Percentiles rank a stretch among this genome's conserved stretches.
Conservation (phyloP, 2,329 filamentous ascomycete genomes). For the Aspergillus fumigatiaffinis region DNA sequence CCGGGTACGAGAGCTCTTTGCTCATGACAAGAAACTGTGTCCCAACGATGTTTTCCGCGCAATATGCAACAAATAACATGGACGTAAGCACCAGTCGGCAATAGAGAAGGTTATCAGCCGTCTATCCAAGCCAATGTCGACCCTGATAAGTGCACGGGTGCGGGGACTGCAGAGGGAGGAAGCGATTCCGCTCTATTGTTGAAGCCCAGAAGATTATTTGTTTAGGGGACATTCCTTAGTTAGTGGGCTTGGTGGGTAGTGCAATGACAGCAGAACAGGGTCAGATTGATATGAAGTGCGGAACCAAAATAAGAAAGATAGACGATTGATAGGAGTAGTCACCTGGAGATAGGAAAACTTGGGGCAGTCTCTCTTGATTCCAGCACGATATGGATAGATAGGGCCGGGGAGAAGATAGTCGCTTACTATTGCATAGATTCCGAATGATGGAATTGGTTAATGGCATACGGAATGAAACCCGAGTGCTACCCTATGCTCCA, state of each 20-base stretch:
- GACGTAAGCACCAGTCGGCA: too few species aligned
- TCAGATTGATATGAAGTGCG: too few species aligned
- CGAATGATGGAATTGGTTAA: constrained; percentile 1
- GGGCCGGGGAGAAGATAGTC: neutral
- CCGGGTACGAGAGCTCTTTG: constrained; percentile 31
- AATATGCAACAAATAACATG: constrained; percentile 24
- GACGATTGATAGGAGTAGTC: neutral
- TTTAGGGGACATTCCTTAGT: too few species aligned
- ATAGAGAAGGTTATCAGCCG: too few species aligned
- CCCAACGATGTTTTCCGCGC: constrained; percentile 32
- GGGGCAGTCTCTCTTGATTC: neutral
- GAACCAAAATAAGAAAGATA: too few species aligned
- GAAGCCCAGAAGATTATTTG: too few species aligned
- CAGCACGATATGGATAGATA: neutral
- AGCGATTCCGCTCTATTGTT: neutral
- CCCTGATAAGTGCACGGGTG: too few species aligned
- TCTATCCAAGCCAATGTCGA: too few species aligned
- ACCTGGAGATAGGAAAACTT: neutral
- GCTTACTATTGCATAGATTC: neutral
- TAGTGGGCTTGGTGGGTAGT: neutral
- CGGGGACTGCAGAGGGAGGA: neutral
- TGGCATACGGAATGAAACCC: constrained; percentile 19
- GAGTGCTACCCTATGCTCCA: too few species aligned
- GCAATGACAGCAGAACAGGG: too few species aligned
- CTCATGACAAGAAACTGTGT: constrained; percentile 30